Base-by-base conservation (phyloP, 805 yeast species). In the Candida lessepsii region DNA sequence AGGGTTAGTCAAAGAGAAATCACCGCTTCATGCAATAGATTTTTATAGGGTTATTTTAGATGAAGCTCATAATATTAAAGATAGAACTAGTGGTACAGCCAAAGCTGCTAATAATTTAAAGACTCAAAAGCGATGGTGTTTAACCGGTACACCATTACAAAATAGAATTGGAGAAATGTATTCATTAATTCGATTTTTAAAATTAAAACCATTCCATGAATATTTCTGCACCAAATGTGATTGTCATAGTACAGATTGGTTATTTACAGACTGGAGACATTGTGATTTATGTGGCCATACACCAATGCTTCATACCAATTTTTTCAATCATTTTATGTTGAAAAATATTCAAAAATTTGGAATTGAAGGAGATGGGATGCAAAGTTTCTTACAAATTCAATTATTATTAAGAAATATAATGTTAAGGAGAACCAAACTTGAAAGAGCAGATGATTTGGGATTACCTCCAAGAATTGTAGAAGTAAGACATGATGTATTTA, bases 61-160 rank as follows among this genome's bases (percentile, higher is more conserved):
- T 64, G 99, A 93, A 58, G 99, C 99, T 1, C 99, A 93, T 59
- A 91, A 91, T 55, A 91, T 93, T 68, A 93, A 93, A 57, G 98
- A 93, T 60, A 75, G 98, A 43, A 89, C 89, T 40, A 82, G 93
- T 39, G 91, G 91, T 18, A 93, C 99, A 0, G 90, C 98, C 0
- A 81, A 85, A 50, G 96, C 98, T 2, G 96, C 95, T 1, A 87
- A 86, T 56, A 69, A 71, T 44, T 63, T 93, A 41, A 65, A 73
- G 23, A 79, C 95, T 8, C 68, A 79, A 38, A 86, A 88, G 52
- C 66, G 95, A 48, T 86, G 96, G 85, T 93, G 99, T 62, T 61
- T 93, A 21, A 79, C 96, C 3, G 99, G 99, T 51, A 93, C 99
- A 0, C 99, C 99, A 1, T 68, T 93, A 47, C 99, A 93, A 55